Base-by-base conservation (phyloP, 2,329 filamentous ascomycete genomes). In the Trichoderma afroharzianum region DNA sequence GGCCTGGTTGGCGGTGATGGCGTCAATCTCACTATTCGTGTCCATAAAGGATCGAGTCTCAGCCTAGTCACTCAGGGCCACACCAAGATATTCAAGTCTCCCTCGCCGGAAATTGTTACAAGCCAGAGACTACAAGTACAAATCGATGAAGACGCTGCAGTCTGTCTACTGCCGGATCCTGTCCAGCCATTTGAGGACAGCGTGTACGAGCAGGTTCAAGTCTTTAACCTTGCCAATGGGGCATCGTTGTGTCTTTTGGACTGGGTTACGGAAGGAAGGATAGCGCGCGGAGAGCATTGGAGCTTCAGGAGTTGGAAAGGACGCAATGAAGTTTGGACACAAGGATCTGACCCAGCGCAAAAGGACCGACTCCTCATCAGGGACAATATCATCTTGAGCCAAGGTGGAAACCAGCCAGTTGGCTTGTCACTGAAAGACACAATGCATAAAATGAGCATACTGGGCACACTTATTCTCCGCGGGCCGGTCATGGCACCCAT, bases 1-100 rank as follows among this genome's bases (percentile, higher is more conserved):
- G 96, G 96, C 2, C 88, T 99, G 15, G 93, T 99, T 2, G 93
- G 92, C 14, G 94, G 95, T 55, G 96, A 99, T 80, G 85, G 88
- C 74, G 91, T 98, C 80, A 85, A 91, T 77, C 88, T 99, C 30
- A 84, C 85, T 24, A 87, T 97, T 73, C 86, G 87, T 11, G 85
- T 97, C 62, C 88, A 88, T 12, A 76, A 85, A 3, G 82, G 83
- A 3, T 91, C 93, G 5, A 91, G 90, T 72, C 87, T 98, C 68
- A 89, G 86, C 76, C 82, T 91, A 43, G 88, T 88, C 72, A 91
- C 89, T 0, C 89, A 91, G 84, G 95, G 95, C 67, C 94, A 94
- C 82, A 98, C 96, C 72, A 99, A 98, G 83, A 90, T 99, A 76
- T 98, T 97, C 87, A 97, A 96, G 79, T 92, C 94, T 1, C 81